Percentiles rank a stretch among this genome's conserved stretches.
Conservation (phyloP, 2,329 filamentous ascomycete genomes). For the Chaetomium globosum region DNA sequence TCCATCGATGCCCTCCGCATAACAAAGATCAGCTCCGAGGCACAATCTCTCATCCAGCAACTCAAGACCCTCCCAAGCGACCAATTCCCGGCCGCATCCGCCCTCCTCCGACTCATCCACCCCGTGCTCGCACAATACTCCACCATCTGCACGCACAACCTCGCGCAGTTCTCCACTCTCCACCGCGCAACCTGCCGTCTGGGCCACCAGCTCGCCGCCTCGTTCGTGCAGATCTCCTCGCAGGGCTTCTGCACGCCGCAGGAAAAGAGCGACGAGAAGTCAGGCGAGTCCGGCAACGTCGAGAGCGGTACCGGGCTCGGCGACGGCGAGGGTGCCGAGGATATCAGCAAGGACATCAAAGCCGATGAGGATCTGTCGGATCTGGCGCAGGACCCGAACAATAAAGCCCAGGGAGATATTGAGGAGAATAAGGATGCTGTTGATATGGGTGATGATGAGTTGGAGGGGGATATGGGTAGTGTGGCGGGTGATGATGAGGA, state of each 20-base stretch:
- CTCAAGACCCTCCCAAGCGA: conserved; percentile 45
- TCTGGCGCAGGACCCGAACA: conserved; percentile 80
- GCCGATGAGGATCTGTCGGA: conserved; percentile 93
- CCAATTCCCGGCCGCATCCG: conserved; percentile 48
- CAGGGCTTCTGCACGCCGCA: conserved; percentile 91
- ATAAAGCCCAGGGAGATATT: conserved; percentile 66
- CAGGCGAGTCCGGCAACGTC: conserved; percentile 73
- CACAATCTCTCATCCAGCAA: conserved; percentile 45
- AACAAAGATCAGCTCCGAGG: conserved; percentile 53
- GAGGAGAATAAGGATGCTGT: conserved; percentile 82
- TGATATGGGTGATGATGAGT: conserved; percentile 89
- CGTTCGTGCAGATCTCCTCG: conserved; percentile 75
- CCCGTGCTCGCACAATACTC: conserved; percentile 78
- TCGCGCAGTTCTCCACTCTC: conserved; percentile 62
- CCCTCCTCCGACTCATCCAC: conserved; percentile 62
- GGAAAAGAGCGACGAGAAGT: conserved; percentile 73
- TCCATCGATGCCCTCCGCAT: conserved; percentile 64
- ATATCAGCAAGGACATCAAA: conserved; percentile 95
- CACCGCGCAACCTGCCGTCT: conserved; percentile 74
- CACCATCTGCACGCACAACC: conserved; percentile 59
- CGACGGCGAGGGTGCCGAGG: conserved; percentile 91
- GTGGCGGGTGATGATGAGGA: conserved; percentile 64
- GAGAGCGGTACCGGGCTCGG: conserved; percentile 92
- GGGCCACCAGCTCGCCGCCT: conserved; percentile 72
- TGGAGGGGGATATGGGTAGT: conserved; percentile 79